Percentiles rank a stretch among this genome's conserved stretches.
Evolutionary conservation across 148 eudicot species (phyloP).

Genomic region (Dysphania ambrosioides): DNA sequence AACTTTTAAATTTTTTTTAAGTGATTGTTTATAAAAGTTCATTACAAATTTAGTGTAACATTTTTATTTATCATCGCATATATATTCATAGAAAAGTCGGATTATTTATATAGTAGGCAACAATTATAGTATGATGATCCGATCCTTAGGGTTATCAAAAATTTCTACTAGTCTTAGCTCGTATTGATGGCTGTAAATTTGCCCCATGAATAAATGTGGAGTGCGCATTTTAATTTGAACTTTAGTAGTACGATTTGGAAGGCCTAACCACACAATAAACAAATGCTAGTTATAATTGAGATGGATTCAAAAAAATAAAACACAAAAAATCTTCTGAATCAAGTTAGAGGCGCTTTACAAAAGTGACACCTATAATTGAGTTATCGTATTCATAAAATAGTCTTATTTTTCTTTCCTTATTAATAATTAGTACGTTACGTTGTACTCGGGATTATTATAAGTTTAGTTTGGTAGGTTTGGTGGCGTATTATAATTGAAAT

Average conservation of each 20-base stretch:
- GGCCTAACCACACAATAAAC: background rate
- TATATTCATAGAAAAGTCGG: no score
- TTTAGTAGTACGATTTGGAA: constrained; percentile 6
- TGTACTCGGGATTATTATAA: constrained; percentile 2
- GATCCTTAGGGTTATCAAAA: background rate
- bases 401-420: background rate
- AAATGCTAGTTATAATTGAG: background rate
- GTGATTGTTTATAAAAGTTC: no score
- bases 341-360: constrained; percentile 28
- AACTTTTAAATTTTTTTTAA: no score
- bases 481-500: background rate
- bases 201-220: background rate
- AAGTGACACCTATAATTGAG: constrained; percentile 26
- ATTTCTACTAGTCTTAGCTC: background rate
- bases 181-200: background rate
- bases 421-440: constrained; percentile 2
- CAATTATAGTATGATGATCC: background rate
- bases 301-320: constrained; percentile 1
- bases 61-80: no score
- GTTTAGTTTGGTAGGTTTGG: constrained; percentile 16
- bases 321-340: constrained; percentile 28
- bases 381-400: background rate
- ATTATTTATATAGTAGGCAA: no score
- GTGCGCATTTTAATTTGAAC: background rate
- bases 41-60: no score